A percentile compares a stretch with the other conserved stretches of the same genome.
Evolutionary conservation across 768 basidiomycete species (phyloP).

Genomic region (Suillus subalutaceus): DNA sequence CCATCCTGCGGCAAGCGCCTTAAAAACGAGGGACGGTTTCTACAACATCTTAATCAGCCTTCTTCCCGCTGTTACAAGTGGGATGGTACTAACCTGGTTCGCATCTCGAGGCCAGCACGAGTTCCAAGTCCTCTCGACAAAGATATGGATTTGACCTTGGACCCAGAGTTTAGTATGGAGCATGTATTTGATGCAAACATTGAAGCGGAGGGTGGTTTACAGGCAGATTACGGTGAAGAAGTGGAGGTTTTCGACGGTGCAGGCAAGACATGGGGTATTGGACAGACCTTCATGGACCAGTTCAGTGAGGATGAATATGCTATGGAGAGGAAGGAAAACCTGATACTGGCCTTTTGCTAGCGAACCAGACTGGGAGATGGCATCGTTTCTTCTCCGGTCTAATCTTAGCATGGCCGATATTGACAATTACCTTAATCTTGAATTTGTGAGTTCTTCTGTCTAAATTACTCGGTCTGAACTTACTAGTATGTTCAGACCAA

Average conservation of each 20-base stretch:
- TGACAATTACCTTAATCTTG: background rate
- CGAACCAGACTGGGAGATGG: conserved; percentile 6
- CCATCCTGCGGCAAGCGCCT: background rate
- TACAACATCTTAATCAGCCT: background rate
- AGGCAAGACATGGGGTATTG: too few relatives aligned
- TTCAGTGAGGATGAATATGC: background rate
- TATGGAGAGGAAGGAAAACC: background rate
- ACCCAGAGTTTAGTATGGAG: background rate
- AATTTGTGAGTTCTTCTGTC: conserved; percentile 15
- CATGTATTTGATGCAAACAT: background rate
- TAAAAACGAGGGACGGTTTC: background rate
- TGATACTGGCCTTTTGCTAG: conserved; percentile 1
- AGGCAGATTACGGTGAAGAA: background rate
- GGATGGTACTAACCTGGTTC: background rate
- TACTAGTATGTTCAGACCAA: background rate
- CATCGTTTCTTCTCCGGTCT: background rate
- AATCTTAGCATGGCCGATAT: conserved; percentile 5
- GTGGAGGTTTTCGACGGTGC: too few relatives aligned
- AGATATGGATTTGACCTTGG: background rate
- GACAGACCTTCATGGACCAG: too few relatives aligned
- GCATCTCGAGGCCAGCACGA: background rate
- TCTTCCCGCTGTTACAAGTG: background rate
- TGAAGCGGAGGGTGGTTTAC: background rate
- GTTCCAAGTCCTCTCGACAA: background rate
- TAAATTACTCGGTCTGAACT: conserved; percentile 19